Base-by-base conservation (phyloP, 495 filamentous ascomycete genomes). In the Aspergillus asperescens region DNA sequence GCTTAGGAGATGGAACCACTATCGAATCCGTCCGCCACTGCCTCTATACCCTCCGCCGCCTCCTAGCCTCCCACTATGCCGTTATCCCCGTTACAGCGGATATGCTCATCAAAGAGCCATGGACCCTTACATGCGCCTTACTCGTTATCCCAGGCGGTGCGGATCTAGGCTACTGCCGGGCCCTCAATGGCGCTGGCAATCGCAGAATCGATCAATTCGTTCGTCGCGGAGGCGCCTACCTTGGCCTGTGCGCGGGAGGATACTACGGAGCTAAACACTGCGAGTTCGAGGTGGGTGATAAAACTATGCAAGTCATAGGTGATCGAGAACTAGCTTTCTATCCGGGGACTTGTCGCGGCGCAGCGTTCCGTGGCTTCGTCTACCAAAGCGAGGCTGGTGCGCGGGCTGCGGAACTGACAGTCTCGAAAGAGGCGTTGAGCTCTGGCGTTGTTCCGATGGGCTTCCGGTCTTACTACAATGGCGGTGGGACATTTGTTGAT, bases 101-200 rank as follows among this genome's bases (percentile, higher is more conserved):
- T 2, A 83, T 82, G 58, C 77, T 98, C 37, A 70, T 95, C 50
- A 90, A 93, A 48, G 93, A 98, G 64, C 93, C 93, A 40, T 98
- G 93, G 93, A 80, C 80, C 0, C 74, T 86, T 10, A 82, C 90
- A 0, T 98, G 93, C 59, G 88, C 90, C 2, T 77, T 96, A 12
- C 79, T 98, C 10, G 90, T 98, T 5, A 81, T 98, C 45, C 93
- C 93, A 8, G 94, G 94, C 13, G 93, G 93, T n/a, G 93, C 89
- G 15, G 93, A 98, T 61, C 76, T 95, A 35, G 89, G 85, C 25
- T 98, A 96, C 69, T 95, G 90, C 62, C 83, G 87, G 4, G 83
- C 80, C 9, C 78, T 98, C 35, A 93, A 97, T 66, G 93, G 93
- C 27, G 73, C 82, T 50, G 93, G 93, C 12, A 98, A 96, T 64